Conservation (phyloP, 441 rosid genomes). For the Erodium moschatum region DNA sequence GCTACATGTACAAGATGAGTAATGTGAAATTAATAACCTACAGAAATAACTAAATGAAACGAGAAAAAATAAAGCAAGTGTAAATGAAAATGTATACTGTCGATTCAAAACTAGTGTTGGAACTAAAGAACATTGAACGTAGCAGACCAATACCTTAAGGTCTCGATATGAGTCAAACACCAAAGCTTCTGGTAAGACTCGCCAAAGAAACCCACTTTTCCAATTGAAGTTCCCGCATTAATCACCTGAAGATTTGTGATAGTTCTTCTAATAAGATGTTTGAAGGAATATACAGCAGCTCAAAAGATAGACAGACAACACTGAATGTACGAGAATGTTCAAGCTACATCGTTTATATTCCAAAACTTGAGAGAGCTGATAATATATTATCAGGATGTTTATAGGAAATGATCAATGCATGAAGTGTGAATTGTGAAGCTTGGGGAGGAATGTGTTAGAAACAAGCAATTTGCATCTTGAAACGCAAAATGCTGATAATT, state of each 20-base stretch:
- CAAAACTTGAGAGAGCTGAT: not conserved
- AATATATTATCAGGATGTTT: not conserved
- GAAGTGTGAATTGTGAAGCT: too few species aligned
- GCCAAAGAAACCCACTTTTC: conserved; percentile 77
- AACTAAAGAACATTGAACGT: not conserved
- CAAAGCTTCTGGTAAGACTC: conserved; percentile 54
- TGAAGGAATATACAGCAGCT: too few species aligned
- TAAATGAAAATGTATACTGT: not conserved
- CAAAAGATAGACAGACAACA: too few species aligned
- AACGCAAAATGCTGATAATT: not conserved
- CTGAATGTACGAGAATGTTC: too few species aligned
- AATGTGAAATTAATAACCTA: too few species aligned
- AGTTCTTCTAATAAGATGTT: not conserved
- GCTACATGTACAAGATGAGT: conserved; percentile 24
- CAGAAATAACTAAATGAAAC: too few species aligned
- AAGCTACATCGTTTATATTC: not conserved
- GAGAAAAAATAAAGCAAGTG: too few species aligned
- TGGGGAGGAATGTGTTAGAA: too few species aligned
- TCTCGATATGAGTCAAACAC: conserved; percentile 92
- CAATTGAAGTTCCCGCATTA: conserved; percentile 80
- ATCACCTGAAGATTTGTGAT: conserved; percentile 50
- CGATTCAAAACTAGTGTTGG: not conserved
- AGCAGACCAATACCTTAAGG: conserved; percentile 50
- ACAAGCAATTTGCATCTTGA: too few species aligned
- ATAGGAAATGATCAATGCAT: not conserved